phyloP scores from a whole-genome alignment of 1,284 basidiomycete species.

The Crepidotus sp. region DNA sequence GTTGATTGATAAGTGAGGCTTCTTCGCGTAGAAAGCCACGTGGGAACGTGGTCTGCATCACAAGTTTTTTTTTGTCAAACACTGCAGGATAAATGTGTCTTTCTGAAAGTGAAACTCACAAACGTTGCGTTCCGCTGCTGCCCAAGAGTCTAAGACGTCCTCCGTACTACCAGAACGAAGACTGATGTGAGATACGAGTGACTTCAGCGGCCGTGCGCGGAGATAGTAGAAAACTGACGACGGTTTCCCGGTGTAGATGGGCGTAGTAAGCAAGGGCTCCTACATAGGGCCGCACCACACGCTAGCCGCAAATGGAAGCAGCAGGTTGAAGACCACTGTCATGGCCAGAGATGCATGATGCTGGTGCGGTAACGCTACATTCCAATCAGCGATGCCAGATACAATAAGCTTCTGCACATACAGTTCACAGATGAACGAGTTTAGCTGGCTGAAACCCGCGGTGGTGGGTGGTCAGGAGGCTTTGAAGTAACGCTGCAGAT shows the following conservation, averaged over 20 bases:
- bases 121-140: not conserved
- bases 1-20: not conserved
- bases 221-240: not conserved
- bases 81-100: not conserved
- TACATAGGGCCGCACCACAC: not conserved
- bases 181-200: not conserved
- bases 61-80: not conserved
- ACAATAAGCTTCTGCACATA: not conserved
- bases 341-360: not conserved
- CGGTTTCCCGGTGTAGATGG: too few relatives aligned
- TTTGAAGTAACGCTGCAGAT: too few relatives aligned
- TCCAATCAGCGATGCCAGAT: not conserved
- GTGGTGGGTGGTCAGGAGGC: not conserved
- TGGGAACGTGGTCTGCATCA: not conserved
- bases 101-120: not conserved
- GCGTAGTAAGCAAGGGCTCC: too few relatives aligned
- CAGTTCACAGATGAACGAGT: not conserved
- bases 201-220: too few relatives aligned
- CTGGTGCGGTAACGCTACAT: not conserved
- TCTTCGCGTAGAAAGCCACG: constrained; percentile 1
- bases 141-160: not conserved
- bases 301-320: constrained; percentile 2
- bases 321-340: not conserved
- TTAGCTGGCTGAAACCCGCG: too few relatives aligned
- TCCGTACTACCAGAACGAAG: not conserved